Percentiles rank a stretch among this genome's conserved stretches.
phyloP scores from a whole-genome alignment of 2,329 filamentous ascomycete genomes.

The Penicillium sp. region DNA sequence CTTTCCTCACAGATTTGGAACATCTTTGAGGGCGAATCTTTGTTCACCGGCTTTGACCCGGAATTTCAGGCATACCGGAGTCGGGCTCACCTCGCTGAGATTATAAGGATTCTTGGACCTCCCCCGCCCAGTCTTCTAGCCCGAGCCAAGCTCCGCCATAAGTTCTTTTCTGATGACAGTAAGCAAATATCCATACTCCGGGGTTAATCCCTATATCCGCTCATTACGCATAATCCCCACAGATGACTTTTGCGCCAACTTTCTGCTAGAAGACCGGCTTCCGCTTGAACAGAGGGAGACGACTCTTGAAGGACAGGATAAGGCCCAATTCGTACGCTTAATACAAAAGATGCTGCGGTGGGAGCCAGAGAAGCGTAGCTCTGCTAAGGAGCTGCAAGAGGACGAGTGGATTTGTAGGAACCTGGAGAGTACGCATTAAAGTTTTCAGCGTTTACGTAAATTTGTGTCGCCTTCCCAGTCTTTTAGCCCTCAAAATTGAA shows the following conservation, averaged over 20 bases:
- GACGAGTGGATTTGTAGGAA: conserved; percentile 33
- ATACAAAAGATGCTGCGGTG: conserved; percentile 46
- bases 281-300: background rate
- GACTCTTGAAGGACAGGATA: background rate
- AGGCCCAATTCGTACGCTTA: conserved; percentile 33
- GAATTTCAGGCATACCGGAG: conserved; percentile 47
- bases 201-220: too few species aligned
- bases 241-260: background rate
- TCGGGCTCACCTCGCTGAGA: conserved; percentile 56
- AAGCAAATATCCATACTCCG: conserved; percentile 12
- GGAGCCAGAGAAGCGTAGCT: conserved; percentile 37
- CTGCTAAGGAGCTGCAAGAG: conserved; percentile 33
- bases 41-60: conserved; percentile 51
- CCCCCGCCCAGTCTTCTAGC: conserved; percentile 43
- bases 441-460: too few species aligned
- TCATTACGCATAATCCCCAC: conserved; percentile 7
- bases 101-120: conserved; percentile 52
- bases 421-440: too few species aligned
- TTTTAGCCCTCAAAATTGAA: too few species aligned
- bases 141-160: conserved; percentile 34
- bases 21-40: conserved; percentile 51
- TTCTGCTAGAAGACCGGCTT: background rate
- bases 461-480: too few species aligned
- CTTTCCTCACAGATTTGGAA: conserved; percentile 51
- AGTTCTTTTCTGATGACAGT: conserved; percentile 49